Percentiles rank a stretch among this genome's conserved stretches.
Evolutionary conservation across 176 grass and related monocot species (phyloP).

Genomic region (barley (Hordeum vulgare)): DNA sequence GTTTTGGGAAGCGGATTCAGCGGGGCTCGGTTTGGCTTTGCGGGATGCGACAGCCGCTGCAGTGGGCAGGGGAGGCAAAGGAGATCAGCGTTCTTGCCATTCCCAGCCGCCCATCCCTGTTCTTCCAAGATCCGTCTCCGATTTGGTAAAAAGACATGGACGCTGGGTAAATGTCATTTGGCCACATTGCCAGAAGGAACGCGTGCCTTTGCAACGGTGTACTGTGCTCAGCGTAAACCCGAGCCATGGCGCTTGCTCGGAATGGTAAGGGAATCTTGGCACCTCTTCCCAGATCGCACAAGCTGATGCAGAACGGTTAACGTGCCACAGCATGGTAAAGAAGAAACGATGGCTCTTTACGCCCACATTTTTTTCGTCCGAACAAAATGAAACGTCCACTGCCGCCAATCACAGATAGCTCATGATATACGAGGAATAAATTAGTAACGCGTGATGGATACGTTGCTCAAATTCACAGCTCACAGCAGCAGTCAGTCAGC

Average conservation of each 20-base stretch:
- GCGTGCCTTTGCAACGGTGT: neutral
- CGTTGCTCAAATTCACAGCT: neutral
- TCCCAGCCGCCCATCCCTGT: constrained; percentile 11
- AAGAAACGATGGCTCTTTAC: neutral
- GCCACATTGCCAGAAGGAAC: neutral
- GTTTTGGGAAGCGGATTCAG: neutral
- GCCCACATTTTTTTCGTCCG: neutral
- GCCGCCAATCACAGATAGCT: neutral
- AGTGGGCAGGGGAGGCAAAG: neutral
- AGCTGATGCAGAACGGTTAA: neutral
- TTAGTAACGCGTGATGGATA: neutral
- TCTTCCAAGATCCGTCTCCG: neutral
- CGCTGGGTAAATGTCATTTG: neutral
- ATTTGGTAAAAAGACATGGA: neutral
- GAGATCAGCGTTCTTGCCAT: neutral
- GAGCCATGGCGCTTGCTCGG: neutral
- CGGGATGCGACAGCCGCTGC: neutral
- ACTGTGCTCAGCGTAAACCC: neutral
- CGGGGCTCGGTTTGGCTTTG: neutral
- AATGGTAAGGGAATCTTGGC: neutral
- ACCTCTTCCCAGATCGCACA: neutral
- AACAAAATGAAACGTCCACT: neutral
- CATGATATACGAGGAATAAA: neutral
- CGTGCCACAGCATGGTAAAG: neutral
- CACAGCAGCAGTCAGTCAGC: neutral